phyloP scores from a whole-genome alignment of 345 rosid species.

The Eucalyptus curtisii region DNA sequence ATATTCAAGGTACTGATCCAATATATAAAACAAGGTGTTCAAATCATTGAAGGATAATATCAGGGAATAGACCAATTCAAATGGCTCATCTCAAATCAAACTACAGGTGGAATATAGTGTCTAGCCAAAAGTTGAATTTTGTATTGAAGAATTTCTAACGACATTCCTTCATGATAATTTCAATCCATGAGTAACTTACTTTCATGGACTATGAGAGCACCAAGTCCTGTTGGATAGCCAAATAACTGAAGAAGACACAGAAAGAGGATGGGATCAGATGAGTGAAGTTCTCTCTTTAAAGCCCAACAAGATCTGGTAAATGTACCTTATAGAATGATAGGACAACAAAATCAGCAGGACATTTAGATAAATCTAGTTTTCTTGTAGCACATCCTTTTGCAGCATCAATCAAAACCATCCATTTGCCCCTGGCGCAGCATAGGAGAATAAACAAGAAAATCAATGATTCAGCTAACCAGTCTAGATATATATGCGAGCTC shows the following conservation, averaged over 20 bases:
- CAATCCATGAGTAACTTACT: conserved; percentile 28
- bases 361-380: conserved; percentile 70
- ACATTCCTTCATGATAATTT: not conserved
- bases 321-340: conserved; percentile 71
- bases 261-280: not conserved
- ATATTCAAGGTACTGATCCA: not conserved
- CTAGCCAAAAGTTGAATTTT: not conserved
- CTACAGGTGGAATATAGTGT: not conserved
- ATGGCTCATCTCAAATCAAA: not conserved
- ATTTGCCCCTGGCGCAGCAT: conserved; percentile 31
- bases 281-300: not conserved
- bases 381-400: conserved; percentile 86
- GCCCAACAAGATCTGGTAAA: not conserved
- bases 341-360: conserved; percentile 88
- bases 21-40: not conserved
- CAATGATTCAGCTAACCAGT: not conserved
- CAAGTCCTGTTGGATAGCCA: conserved; percentile 99
- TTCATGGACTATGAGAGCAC: conserved; percentile 77
- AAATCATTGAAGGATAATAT: not conserved
- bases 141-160: not conserved
- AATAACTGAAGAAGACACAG: conserved; percentile 45
- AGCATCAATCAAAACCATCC: conserved; percentile 96
- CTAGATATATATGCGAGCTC: not conserved
- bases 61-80: not conserved
- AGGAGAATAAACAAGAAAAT: not conserved